A percentile compares a stretch with the other conserved stretches of the same genome.
Conservation (phyloP, 2,329 filamentous ascomycete genomes). For the Ophiocordyceps unilateralis region DNA sequence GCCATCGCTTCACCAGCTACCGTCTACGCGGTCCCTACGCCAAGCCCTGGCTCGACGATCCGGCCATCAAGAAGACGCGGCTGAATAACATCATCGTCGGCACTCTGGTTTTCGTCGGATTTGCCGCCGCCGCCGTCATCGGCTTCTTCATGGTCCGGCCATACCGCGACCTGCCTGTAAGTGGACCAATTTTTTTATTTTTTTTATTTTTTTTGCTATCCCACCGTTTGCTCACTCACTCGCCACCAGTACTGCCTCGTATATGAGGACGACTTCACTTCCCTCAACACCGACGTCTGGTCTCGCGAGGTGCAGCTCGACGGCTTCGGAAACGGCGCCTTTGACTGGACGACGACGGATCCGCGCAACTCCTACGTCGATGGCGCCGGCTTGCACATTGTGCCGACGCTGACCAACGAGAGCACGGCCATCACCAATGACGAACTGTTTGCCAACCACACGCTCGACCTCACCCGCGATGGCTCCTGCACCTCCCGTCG, state of each 20-base stretch:
- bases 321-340: slow-evolving; percentile 29
- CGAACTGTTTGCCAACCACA: slow-evolving; percentile 21
- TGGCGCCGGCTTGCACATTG: slow-evolving; percentile 31
- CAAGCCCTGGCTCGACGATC: slow-evolving; percentile 20
- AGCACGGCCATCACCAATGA: slow-evolving; percentile 19
- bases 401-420: slow-evolving; percentile 31
- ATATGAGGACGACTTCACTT: slow-evolving; percentile 29
- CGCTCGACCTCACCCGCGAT: slow-evolving; percentile 24
- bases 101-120: slow-evolving; percentile 14
- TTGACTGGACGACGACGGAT: slow-evolving; percentile 36
- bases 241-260: slow-evolving; percentile 27
- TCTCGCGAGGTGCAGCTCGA: slow-evolving; percentile 27
- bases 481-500: slow-evolving; percentile 23
- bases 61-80: slow-evolving; percentile 13
- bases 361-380: slow-evolving; percentile 28
- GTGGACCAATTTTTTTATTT: too few species aligned
- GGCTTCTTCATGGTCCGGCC: slow-evolving; percentile 13
- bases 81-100: slow-evolving; percentile 19
- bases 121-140: slow-evolving; percentile 15
- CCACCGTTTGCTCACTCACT: too few species aligned
- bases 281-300: slow-evolving; percentile 27
- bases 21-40: slow-evolving; percentile 16
- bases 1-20: slow-evolving; percentile 14
- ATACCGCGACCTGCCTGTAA: slow-evolving; percentile 8
- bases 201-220: background rate